Percentiles rank a stretch among this genome's conserved stretches.
phyloP scores from a whole-genome alignment of 345 rosid genomes.

The Sonneratia caseolaris region DNA sequence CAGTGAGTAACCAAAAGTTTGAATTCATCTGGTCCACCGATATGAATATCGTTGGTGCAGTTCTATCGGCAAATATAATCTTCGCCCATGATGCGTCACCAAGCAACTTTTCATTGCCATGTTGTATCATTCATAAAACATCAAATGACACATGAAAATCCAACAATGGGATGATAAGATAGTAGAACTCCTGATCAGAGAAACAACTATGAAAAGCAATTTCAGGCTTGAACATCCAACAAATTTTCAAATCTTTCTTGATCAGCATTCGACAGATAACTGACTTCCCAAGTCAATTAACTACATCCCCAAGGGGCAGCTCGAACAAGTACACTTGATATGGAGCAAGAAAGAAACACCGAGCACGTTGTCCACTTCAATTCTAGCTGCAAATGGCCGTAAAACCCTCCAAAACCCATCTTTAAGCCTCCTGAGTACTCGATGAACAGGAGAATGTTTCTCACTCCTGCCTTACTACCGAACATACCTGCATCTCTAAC shows the following conservation, averaged over 20 bases:
- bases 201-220: neutral
- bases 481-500: neutral
- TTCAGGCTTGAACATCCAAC: neutral
- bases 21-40: neutral
- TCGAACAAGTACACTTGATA: neutral
- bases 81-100: neutral
- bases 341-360: neutral
- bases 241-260: neutral
- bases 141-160: neutral
- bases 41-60: neutral
- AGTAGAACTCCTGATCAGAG: neutral
- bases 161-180: neutral
- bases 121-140: neutral
- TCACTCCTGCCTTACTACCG: neutral
- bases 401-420: neutral
- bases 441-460: neutral
- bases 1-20: neutral
- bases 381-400: neutral
- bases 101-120: neutral
- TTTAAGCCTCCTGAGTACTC: neutral
- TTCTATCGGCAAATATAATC: neutral
- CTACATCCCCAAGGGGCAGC: too few species aligned
- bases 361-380: neutral
- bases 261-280: too few species aligned
- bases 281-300: too few species aligned